These are phyloP conservation scores for Neodidymelliopsis sp. DNA, from an alignment of 2,329 filamentous ascomycete species.

Conservation along the genomic window DNA sequence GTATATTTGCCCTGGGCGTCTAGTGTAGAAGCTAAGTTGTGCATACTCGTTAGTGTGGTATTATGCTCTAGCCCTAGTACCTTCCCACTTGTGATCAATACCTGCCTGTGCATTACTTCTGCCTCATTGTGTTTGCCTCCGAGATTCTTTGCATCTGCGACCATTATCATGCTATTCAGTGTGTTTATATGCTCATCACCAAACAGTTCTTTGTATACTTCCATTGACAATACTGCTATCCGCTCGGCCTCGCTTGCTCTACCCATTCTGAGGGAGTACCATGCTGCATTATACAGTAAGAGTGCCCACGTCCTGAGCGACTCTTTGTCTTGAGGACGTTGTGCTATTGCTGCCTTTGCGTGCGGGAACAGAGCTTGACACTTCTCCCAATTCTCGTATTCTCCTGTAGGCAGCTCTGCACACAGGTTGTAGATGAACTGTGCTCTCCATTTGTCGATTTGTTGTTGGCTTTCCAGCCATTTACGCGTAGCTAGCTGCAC, in stretches of 20 bases:
- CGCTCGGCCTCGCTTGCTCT: not conserved
- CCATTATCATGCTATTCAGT: not conserved
- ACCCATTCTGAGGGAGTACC: constrained; percentile 1
- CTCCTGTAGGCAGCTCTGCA: constrained; percentile 31
- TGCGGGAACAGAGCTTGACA: constrained; percentile 45
- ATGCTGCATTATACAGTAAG: constrained; percentile 12
- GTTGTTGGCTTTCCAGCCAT: constrained; percentile 21
- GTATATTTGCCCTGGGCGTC: not conserved
- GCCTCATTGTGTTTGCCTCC: too few relatives aligned
- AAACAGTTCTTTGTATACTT: not conserved
- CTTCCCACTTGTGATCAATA: too few relatives aligned
- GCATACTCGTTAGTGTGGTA: not conserved
- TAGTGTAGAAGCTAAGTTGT: not conserved
- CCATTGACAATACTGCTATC: not conserved
- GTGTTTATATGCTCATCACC: not conserved
- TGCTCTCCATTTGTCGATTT: constrained; percentile 40
- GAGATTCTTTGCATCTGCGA: too few relatives aligned
- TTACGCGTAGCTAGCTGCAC: constrained; percentile 47
- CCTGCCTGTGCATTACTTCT: too few relatives aligned
- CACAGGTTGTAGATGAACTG: constrained; percentile 39
- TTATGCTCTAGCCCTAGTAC: too few relatives aligned
- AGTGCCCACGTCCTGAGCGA: constrained; percentile 3
- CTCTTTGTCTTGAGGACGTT: not conserved
- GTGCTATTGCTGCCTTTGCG: constrained; percentile 18
- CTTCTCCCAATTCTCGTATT: constrained; percentile 41